These are phyloP conservation scores for Cruciata laevipes DNA, from an alignment of 257 asterid species.

Conservation along the genomic window DNA sequence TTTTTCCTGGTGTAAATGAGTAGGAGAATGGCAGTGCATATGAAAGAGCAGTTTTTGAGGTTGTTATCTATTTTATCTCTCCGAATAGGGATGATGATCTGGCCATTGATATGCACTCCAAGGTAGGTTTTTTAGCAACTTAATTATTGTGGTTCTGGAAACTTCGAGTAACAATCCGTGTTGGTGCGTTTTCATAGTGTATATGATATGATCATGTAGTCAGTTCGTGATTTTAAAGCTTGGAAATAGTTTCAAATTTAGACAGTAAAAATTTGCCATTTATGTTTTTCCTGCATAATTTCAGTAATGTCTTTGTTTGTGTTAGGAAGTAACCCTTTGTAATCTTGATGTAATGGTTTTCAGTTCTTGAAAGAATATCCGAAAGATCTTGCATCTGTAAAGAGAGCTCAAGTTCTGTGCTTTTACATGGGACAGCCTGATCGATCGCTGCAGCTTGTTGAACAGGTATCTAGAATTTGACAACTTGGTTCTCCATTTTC, in stretches of 20 bases:
- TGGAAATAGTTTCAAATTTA: neutral
- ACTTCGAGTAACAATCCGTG: neutral
- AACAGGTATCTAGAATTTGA: slow-evolving; percentile 43
- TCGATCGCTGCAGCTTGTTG: slow-evolving; percentile 63
- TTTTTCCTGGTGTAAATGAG: slow-evolving; percentile 12
- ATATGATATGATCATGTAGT: neutral
- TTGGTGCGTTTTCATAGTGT: neutral
- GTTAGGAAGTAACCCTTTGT: neutral
- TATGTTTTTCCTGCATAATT: neutral
- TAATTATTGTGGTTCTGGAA: slow-evolving; percentile 4
- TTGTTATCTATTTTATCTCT: slow-evolving; percentile 44
- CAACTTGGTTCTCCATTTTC: slow-evolving; percentile 5
- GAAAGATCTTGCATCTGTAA: slow-evolving; percentile 66
- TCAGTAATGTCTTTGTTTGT: neutral
- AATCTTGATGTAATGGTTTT: neutral
- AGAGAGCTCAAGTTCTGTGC: slow-evolving; percentile 81
- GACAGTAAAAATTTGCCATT: neutral
- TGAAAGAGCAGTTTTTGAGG: slow-evolving; percentile 67
- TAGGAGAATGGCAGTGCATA: slow-evolving; percentile 65
- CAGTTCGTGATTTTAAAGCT: neutral
- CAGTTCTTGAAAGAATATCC: slow-evolving; percentile 80
- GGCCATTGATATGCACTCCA: slow-evolving; percentile 68
- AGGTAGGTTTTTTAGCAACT: slow-evolving; percentile 31
- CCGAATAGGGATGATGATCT: slow-evolving; percentile 71
- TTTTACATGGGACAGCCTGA: slow-evolving; percentile 85